Percentiles rank a stretch among this genome's conserved stretches.
These are phyloP conservation scores for Syncephalis plumigaleata DNA, from an alignment of 371 early-diverging fungal species.

Conservation along the genomic window DNA sequence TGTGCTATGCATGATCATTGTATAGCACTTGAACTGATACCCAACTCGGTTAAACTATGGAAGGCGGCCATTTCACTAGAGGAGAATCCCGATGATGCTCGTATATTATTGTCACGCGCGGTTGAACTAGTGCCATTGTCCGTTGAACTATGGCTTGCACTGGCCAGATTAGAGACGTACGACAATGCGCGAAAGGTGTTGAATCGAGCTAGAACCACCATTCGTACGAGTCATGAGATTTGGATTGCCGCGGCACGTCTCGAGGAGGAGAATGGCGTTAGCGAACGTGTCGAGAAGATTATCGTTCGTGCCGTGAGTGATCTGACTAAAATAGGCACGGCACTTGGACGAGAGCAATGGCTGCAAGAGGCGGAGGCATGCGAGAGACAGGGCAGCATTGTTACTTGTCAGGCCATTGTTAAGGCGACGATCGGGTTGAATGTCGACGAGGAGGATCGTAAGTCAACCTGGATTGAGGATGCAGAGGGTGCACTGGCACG, in stretches of 20 bases:
- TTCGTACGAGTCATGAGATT: constrained; percentile 82
- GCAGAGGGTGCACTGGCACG: constrained; percentile 57
- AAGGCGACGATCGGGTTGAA: constrained; percentile 59
- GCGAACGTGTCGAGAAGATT: constrained; percentile 43
- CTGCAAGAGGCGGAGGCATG: constrained; percentile 70
- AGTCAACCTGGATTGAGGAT: constrained; percentile 77
- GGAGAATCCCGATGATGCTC: constrained; percentile 83
- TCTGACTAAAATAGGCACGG: constrained; percentile 45
- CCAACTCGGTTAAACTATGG: constrained; percentile 85
- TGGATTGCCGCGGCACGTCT: constrained; percentile 91
- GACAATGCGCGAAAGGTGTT: constrained; percentile 80
- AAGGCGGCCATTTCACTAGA: constrained; percentile 81
- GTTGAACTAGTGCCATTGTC: constrained; percentile 82
- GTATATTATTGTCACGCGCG: constrained; percentile 75
- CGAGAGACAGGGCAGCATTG: constrained; percentile 60
- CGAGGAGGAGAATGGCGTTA: constrained; percentile 67
- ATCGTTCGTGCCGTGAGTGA: constrained; percentile 49
- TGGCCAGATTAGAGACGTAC: constrained; percentile 79
- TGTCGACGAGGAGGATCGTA: constrained; percentile 64
- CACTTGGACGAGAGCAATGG: constrained; percentile 81
- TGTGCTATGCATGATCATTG: not conserved
- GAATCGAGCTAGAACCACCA: constrained; percentile 68
- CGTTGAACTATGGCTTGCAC: constrained; percentile 87
- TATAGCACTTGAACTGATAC: constrained; percentile 83
- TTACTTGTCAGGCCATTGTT: constrained; percentile 72